These are phyloP conservation scores for Ustilago shanxiensis DNA, from an alignment of 1,284 basidiomycete genomes.

Conservation along the genomic window DNA sequence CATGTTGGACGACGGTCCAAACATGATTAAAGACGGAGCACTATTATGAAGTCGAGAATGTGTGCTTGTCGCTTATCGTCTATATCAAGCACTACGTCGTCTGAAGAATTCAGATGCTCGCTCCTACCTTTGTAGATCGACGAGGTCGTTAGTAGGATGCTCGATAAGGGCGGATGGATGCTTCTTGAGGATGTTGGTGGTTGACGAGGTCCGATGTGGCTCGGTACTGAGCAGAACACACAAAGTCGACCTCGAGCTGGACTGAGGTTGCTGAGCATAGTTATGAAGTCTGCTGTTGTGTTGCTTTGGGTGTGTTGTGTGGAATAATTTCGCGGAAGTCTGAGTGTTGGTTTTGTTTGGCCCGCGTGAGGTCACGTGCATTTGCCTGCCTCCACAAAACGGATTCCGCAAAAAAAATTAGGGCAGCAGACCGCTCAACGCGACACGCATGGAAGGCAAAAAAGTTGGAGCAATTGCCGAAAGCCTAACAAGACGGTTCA, in stretches of 20 bases:
- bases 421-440: slow-evolving; percentile 34
- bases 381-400: slow-evolving; percentile 25
- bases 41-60: neutral
- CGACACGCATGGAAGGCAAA: slow-evolving; percentile 15
- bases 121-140: neutral
- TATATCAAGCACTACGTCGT: neutral
- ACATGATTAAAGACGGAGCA: slow-evolving; percentile 14
- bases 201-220: no score
- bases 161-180: neutral
- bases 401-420: neutral
- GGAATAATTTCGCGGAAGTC: slow-evolving; percentile 10
- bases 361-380: slow-evolving; percentile 45
- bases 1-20: slow-evolving; percentile 26
- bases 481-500: neutral
- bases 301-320: slow-evolving; percentile 8
- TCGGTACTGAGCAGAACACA: no score
- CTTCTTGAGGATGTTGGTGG: neutral
- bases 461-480: neutral
- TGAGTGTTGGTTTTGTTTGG: slow-evolving; percentile 19
- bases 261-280: neutral
- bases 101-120: no score
- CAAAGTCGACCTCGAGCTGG: neutral
- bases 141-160: neutral
- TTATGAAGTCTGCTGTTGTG: slow-evolving; percentile 7
- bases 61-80: neutral